Percentiles rank a stretch among this genome's conserved stretches.
Evolutionary conservation across 164 flowering plant species (phyloP).

Genomic region (Hamamelis virginiana): DNA sequence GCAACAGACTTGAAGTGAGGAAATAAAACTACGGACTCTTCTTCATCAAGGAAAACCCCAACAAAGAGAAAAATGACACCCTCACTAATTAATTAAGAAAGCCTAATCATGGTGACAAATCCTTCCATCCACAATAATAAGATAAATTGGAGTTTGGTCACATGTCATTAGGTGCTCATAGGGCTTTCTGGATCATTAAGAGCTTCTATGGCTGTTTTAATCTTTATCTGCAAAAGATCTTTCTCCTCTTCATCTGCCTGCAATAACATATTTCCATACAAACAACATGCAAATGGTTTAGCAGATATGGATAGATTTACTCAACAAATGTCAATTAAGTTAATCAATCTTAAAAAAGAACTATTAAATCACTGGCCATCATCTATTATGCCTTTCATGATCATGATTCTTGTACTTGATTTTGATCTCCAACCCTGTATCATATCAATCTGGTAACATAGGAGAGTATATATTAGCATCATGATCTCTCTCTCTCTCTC

Average conservation of each 20-base stretch:
- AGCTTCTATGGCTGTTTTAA: conserved; percentile 58
- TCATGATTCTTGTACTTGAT: no score
- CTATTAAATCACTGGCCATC: no score
- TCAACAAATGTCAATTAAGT: no score
- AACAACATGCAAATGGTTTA: background rate
- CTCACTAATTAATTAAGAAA: background rate
- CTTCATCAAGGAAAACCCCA: background rate
- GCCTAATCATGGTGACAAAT: background rate
- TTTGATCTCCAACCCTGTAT: no score
- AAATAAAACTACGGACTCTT: no score
- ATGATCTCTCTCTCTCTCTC: no score
- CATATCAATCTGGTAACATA: no score
- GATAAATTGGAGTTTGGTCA: background rate
- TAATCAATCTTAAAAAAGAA: no score
- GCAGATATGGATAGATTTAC: no score
- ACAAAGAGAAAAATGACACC: background rate
- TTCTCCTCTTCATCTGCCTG: conserved; percentile 72
- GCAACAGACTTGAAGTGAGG: no score
- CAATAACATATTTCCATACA: conserved; percentile 4
- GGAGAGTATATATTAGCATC: no score
- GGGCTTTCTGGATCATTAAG: conserved; percentile 48
- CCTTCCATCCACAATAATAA: background rate
- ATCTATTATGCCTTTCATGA: no score
- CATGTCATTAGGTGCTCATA: conserved; percentile 34
- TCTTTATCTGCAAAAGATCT: conserved; percentile 45